phyloP scores from a whole-genome alignment of 2,329 filamentous ascomycete species.

The Fusarium caatingaense region DNA sequence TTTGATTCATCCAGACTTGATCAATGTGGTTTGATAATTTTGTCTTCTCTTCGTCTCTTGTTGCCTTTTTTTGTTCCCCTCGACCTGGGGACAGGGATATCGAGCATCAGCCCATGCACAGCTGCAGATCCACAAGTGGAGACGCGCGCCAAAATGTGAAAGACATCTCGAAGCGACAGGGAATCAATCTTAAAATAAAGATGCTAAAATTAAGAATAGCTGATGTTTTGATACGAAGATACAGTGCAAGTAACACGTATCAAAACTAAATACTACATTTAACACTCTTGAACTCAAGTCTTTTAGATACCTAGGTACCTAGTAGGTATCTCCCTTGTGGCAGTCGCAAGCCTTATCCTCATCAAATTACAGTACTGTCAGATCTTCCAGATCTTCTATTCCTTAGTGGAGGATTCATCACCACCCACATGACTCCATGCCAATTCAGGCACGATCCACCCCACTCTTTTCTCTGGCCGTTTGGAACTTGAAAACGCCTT shows the following conservation, averaged over 20 bases:
- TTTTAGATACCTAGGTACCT: no score
- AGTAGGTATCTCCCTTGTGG: no score
- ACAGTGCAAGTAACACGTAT: not conserved
- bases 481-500: slow-evolving; percentile 13
- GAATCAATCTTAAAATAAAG: slow-evolving; percentile 12
- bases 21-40: not conserved
- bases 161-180: slow-evolving; percentile 4
- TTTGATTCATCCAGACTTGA: not conserved
- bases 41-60: not conserved
- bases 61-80: not conserved
- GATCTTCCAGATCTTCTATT: slow-evolving; percentile 4
- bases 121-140: slow-evolving; percentile 37
- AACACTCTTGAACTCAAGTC: not conserved
- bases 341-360: not conserved
- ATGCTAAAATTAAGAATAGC: slow-evolving; percentile 1
- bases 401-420: slow-evolving; percentile 1
- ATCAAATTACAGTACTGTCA: not conserved
- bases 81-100: slow-evolving; percentile 20
- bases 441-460: slow-evolving; percentile 3
- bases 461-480: slow-evolving; percentile 6
- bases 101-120: slow-evolving; percentile 37
- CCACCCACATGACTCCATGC: slow-evolving; percentile 6
- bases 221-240: not conserved
- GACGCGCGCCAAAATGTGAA: slow-evolving; percentile 38
- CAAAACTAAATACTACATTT: not conserved